phyloP scores from a whole-genome alignment of 352 stramenopile genomes.

The Globisporangium nunn region DNA sequence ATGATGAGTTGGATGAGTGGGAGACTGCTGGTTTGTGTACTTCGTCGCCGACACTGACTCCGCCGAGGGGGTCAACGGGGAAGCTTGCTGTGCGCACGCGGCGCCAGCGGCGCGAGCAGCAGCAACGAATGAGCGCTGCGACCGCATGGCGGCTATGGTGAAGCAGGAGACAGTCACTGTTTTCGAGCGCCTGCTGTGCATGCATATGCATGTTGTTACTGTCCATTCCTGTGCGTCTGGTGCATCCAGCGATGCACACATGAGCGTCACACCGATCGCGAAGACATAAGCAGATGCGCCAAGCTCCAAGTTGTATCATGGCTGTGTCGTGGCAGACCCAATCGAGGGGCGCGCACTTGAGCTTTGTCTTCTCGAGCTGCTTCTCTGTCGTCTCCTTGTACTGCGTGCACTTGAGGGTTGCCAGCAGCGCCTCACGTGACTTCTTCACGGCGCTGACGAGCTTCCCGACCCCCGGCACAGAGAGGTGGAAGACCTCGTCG shows the following conservation, averaged over 20 bases:
- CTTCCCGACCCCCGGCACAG: conserved; percentile 51
- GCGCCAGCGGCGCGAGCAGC: conserved; percentile 11
- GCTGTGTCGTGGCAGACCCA: conserved; percentile 54
- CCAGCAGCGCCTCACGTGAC: conserved; percentile 29
- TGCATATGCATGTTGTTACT: not conserved
- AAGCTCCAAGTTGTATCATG: conserved; percentile 15
- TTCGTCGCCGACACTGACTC: not conserved
- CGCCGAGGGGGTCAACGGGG: not conserved
- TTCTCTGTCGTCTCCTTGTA: conserved; percentile 56
- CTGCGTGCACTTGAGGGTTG: conserved; percentile 42
- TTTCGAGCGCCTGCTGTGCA: not conserved
- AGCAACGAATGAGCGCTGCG: not conserved
- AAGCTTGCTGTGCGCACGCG: conserved; percentile 12
- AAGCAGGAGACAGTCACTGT: not conserved
- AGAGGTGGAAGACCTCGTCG: conserved; percentile 41
- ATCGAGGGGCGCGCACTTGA: conserved; percentile 44
- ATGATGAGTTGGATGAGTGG: not conserved
- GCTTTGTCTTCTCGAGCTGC: conserved; percentile 55
- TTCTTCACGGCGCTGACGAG: conserved; percentile 52
- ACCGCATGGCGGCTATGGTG: conserved; percentile 12
- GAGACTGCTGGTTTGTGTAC: not conserved
- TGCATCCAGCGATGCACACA: too few species aligned
- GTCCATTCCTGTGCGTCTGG: too few species aligned
- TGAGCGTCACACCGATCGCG: too few species aligned
- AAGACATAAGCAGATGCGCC: too few species aligned